Conservation (phyloP, 371 early-diverging fungal genomes). For the Lichtheimia ornata region DNA sequence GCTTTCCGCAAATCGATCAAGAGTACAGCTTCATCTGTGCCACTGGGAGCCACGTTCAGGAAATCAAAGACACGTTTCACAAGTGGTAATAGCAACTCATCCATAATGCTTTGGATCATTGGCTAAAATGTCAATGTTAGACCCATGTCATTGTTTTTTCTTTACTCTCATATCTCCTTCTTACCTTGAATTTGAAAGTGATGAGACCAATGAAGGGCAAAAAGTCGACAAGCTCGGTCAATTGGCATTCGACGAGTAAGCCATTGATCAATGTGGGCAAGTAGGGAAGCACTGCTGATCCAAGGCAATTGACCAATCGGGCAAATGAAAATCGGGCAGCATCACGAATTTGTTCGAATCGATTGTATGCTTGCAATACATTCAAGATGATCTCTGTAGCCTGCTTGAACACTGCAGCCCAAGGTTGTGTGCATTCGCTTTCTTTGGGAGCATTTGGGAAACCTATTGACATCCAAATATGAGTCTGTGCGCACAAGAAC, state of each 20-base stretch:
- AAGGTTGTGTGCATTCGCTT: constrained; percentile 49
- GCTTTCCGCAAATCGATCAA: constrained; percentile 78
- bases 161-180: neutral
- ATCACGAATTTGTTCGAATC: constrained; percentile 76
- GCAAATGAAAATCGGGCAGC: constrained; percentile 86
- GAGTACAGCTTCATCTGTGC: constrained; percentile 87
- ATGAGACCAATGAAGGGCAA: constrained; percentile 84
- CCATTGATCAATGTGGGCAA: constrained; percentile 80
- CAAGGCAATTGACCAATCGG: constrained; percentile 85
- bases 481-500: neutral
- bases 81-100: constrained; percentile 80
- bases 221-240: constrained; percentile 84
- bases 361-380: constrained; percentile 71
- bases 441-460: constrained; percentile 73
- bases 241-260: constrained; percentile 73
- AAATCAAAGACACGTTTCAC: constrained; percentile 83
- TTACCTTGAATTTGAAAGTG: constrained; percentile 87
- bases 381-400: constrained; percentile 80
- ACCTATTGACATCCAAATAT: constrained; percentile 36
- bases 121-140: constrained; percentile 25
- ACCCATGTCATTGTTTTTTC: neutral
- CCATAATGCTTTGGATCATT: constrained; percentile 58
- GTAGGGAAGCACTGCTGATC: constrained; percentile 80
- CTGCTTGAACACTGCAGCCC: constrained; percentile 76
- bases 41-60: constrained; percentile 79